Evolutionary conservation across 2,329 filamentous ascomycete genomes (phyloP).

Genomic region (Xylaria sp.): DNA sequence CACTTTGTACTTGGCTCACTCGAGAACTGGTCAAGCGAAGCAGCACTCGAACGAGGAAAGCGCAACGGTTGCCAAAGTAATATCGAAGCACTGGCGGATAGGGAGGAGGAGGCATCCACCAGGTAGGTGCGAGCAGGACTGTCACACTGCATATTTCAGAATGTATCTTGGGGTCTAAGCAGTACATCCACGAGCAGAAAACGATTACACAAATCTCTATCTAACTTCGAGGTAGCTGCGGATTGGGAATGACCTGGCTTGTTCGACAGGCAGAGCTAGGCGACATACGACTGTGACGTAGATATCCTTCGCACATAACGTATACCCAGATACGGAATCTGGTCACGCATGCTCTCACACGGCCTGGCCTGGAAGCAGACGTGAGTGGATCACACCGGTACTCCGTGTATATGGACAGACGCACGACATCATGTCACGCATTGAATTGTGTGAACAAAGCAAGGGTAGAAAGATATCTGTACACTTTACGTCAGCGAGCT

Average conservation of each 20-base stretch:
- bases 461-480: no score
- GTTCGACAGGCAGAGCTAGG: background rate
- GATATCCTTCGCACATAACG: background rate
- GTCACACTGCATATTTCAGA: constrained; percentile 1
- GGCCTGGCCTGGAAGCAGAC: no score
- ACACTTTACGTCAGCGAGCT: background rate
- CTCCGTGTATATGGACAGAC: background rate
- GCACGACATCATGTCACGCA: background rate
- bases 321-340: background rate
- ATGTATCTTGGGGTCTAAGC: background rate
- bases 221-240: background rate
- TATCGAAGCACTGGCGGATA: background rate
- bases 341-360: background rate
- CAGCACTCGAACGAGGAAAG: background rate
- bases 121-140: background rate
- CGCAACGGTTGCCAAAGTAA: background rate
- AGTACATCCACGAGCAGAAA: background rate
- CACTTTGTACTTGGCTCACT: background rate
- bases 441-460: no score
- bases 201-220: background rate
- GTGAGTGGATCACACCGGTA: no score
- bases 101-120: background rate
- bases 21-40: background rate
- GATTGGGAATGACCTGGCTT: no score
- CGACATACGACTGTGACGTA: constrained; percentile 20